Percentiles rank a stretch among this genome's conserved stretches.
Evolutionary conservation across 2,329 filamentous ascomycete species (phyloP).

Genomic region (Alternaria novae-zelandiae): DNA sequence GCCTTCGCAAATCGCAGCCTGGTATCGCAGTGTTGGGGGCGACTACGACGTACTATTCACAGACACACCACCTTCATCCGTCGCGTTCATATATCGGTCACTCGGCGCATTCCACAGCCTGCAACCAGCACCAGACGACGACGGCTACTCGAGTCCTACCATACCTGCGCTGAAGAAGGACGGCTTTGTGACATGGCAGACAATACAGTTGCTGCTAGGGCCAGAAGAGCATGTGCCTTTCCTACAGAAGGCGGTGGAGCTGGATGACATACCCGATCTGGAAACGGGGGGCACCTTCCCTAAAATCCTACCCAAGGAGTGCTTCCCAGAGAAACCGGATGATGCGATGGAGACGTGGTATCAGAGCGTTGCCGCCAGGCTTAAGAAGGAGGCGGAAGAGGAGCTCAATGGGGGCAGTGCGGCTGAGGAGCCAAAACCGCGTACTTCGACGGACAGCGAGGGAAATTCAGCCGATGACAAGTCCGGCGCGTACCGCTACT

Average conservation of each 20-base stretch:
- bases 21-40: constrained; percentile 57
- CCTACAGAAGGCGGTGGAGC: constrained; percentile 77
- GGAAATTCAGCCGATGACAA: constrained; percentile 50
- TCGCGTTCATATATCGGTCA: constrained; percentile 92
- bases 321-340: constrained; percentile 76
- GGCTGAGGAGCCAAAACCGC: constrained; percentile 33
- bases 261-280: constrained; percentile 78
- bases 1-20: constrained; percentile 56
- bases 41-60: constrained; percentile 72
- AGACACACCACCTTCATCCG: constrained; percentile 71
- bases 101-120: constrained; percentile 89
- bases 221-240: constrained; percentile 88
- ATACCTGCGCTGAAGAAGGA: constrained; percentile 82
- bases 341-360: constrained; percentile 87
- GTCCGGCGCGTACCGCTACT: constrained; percentile 55
- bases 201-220: constrained; percentile 84
- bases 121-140: constrained; percentile 69
- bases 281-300: constrained; percentile 65
- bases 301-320: constrained; percentile 68
- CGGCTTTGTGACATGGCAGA: constrained; percentile 94
- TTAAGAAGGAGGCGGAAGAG: constrained; percentile 67
- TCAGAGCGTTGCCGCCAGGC: constrained; percentile 72
- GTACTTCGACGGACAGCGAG: constrained; percentile 46
- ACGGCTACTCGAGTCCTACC: constrained; percentile 75
- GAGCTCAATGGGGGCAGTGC: constrained; percentile 31